Base-by-base conservation (phyloP, 768 basidiomycete species). In the Auriscalpium vulgare region DNA sequence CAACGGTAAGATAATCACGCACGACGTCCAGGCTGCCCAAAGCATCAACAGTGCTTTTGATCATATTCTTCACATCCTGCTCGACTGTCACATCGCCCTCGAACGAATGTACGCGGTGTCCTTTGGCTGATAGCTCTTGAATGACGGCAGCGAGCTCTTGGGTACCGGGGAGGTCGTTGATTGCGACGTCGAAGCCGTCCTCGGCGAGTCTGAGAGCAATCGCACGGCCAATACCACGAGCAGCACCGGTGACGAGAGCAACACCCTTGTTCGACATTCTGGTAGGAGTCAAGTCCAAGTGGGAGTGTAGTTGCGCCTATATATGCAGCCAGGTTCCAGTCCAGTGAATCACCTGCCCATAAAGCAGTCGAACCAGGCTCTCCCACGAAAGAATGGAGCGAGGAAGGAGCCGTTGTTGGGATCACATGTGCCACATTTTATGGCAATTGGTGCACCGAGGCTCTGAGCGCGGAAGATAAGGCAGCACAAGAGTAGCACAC, bases 161-260 rank as follows among this genome's bases (percentile, higher is more conserved):
- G 3, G 34, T 56, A 23, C 11, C 37, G 0, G 56, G 47, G 10
- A 64, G 14, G 51, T 62, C 63, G n/a, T 56, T 64, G 37, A 64
- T 51, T 3, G 54, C 54, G 5, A 64, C 19, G 34, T 64, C 60
- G 34, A 44, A 56, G 7, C 60, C 57, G 29, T 64, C 63, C 9
- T 56, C 43, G 7, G 63, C 63, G 40, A 65, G 63, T 16, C 60
- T 60, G 19, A 64, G 52, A 8, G 63, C 60, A 50, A 65, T 65
- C 5, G 29, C 56, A 17, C 50, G 51, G 10, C 63, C 63, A 35
- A 64, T 56, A 16, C 58, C 63, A 4, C 60, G 55, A n/a, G 63
- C 58, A 2, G 60, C 54, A 37, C 63, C 63, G 8, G 63, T 65
- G 50, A 65, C 40, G 13, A 65, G 37, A 9, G 63, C 63, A 17